phyloP scores from a whole-genome alignment of 2,329 filamentous ascomycete genomes.

The Plenodomus lindquistii region DNA sequence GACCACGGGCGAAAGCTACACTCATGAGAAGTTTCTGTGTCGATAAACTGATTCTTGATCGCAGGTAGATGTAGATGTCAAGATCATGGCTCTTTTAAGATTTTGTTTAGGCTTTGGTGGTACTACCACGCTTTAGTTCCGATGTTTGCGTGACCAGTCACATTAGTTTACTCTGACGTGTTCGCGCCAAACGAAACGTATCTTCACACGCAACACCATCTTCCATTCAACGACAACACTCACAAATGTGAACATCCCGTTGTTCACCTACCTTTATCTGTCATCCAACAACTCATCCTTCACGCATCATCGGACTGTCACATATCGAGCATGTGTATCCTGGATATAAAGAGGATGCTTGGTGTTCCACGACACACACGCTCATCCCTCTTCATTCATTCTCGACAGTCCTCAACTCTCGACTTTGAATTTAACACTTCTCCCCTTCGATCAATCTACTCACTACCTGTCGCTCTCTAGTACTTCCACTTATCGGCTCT shows the following conservation, averaged over 20 bases:
- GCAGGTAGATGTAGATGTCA: too few relatives aligned
- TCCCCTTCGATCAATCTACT: not conserved
- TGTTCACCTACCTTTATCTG: conserved; percentile 6
- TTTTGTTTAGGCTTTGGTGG: too few relatives aligned
- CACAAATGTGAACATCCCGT: conserved; percentile 1
- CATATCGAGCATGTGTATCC: not conserved
- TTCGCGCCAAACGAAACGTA: conserved; percentile 10
- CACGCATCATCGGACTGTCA: conserved; percentile 10
- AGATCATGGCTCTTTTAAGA: too few relatives aligned
- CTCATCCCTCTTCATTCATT: not conserved
- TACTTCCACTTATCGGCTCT: too few relatives aligned
- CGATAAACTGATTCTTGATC: too few relatives aligned
- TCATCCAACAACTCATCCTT: conserved; percentile 12
- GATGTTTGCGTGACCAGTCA: conserved; percentile 1
- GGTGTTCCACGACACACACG: not conserved
- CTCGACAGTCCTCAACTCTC: not conserved
- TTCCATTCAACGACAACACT: not conserved
- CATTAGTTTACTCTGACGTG: conserved; percentile 1
- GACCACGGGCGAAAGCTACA: too few relatives aligned
- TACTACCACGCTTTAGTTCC: too few relatives aligned
- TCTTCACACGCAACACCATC: not conserved
- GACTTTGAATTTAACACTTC: not conserved
- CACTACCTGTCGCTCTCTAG: not conserved
- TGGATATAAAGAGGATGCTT: conserved; percentile 3
- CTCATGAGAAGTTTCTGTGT: too few relatives aligned